phyloP scores from a whole-genome alignment of 768 basidiomycete genomes.

The Amanita subjunquillea region DNA sequence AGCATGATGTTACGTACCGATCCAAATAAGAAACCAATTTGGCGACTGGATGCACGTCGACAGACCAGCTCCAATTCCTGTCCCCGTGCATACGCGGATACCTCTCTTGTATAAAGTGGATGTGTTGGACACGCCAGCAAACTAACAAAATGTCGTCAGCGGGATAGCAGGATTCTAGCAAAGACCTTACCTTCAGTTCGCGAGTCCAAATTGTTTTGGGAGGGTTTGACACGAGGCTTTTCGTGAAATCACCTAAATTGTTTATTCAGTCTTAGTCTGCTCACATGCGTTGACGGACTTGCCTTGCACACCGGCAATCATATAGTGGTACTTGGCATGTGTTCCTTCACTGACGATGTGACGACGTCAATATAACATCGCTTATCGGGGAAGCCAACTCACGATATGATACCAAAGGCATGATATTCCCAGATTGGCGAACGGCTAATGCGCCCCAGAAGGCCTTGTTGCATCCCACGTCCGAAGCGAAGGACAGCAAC shows the following conservation, averaged over 20 bases:
- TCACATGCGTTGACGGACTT: not conserved
- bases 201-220: slow-evolving; percentile 71
- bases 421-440: slow-evolving; percentile 74
- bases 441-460: slow-evolving; percentile 65
- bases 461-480: slow-evolving; percentile 79
- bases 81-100: slow-evolving; percentile 75
- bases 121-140: slow-evolving; percentile 74
- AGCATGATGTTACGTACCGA: slow-evolving; percentile 29
- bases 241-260: slow-evolving; percentile 59
- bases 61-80: slow-evolving; percentile 71
- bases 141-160: slow-evolving; percentile 24
- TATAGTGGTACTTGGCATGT: slow-evolving; percentile 68
- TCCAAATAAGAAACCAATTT: slow-evolving; percentile 75
- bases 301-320: slow-evolving; percentile 74
- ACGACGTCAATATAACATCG: slow-evolving; percentile 1
- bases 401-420: slow-evolving; percentile 75
- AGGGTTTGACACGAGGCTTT: slow-evolving; percentile 56
- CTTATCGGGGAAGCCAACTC: slow-evolving; percentile 12
- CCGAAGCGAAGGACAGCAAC: slow-evolving; percentile 72
- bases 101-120: slow-evolving; percentile 72
- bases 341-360: slow-evolving; percentile 44
- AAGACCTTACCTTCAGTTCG: slow-evolving; percentile 52
- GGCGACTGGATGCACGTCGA: slow-evolving; percentile 73
- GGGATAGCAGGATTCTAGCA: not conserved
- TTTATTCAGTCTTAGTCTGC: not conserved